Percentiles rank a stretch among this genome's conserved stretches.
phyloP scores from a whole-genome alignment of 768 basidiomycete species.

The Megacollybia marginata region DNA sequence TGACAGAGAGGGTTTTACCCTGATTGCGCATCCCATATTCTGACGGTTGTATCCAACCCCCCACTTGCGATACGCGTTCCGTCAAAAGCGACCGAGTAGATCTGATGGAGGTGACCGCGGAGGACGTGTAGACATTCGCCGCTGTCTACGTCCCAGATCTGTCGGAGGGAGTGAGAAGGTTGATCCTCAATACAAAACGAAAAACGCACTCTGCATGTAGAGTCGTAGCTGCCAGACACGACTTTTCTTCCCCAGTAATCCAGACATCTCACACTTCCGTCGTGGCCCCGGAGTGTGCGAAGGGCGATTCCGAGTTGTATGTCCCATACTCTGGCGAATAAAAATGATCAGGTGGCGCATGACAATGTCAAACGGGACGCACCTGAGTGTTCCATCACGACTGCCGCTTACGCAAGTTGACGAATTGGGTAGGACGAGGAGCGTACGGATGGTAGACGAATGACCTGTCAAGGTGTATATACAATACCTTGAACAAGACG shows the following conservation, averaged over 20 bases:
- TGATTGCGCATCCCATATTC: too few species aligned
- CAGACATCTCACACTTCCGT: slow-evolving; percentile 76
- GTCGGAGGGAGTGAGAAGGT: not conserved
- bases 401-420: slow-evolving; percentile 90
- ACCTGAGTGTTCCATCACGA: slow-evolving; percentile 55
- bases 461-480: slow-evolving; percentile 80
- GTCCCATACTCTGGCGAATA: slow-evolving; percentile 78
- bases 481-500: slow-evolving; percentile 37
- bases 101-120: slow-evolving; percentile 56
- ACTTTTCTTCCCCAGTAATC: slow-evolving; percentile 80
- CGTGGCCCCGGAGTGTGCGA: slow-evolving; percentile 68
- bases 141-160: slow-evolving; percentile 90
- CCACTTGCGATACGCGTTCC: too few species aligned
- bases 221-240: slow-evolving; percentile 93
- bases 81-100: too few species aligned
- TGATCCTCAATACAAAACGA: not conserved
- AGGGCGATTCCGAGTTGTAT: slow-evolving; percentile 69
- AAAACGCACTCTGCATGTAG: slow-evolving; percentile 64
- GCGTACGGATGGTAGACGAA: slow-evolving; percentile 84
- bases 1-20: too few species aligned
- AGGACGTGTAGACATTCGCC: slow-evolving; percentile 82
- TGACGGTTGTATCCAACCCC: slow-evolving; percentile 24
- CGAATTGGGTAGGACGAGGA: slow-evolving; percentile 79
- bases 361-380: too few species aligned
- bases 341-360: too few species aligned